Conservation (phyloP, 805 yeast genomes). For the Saturnispora galanensis region DNA sequence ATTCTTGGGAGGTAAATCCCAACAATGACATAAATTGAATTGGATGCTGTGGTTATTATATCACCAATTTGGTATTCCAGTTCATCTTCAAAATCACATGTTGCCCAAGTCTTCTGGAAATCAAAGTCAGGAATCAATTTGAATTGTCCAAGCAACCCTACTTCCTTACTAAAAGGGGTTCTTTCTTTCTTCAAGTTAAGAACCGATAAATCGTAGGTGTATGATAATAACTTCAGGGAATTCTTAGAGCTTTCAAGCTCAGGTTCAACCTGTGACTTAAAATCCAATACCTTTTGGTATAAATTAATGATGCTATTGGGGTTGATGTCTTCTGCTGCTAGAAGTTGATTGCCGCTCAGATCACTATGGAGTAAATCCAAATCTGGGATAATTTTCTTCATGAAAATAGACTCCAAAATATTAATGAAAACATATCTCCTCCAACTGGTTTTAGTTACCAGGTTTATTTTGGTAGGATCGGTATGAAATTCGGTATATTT, state of each 20-base stretch:
- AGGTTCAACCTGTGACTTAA: background rate
- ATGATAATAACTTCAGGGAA: background rate
- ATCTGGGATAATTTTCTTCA: too few relatives aligned
- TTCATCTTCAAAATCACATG: background rate
- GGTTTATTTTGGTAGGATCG: background rate
- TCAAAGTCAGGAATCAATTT: too few relatives aligned
- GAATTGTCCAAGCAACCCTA: too few relatives aligned
- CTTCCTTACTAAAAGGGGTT: too few relatives aligned
- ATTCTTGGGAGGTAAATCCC: background rate
- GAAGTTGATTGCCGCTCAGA: too few relatives aligned
- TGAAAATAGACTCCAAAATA: background rate
- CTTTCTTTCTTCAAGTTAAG: too few relatives aligned
- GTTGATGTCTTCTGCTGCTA: background rate
- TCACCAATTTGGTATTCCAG: conserved; percentile 3
- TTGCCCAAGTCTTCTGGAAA: too few relatives aligned
- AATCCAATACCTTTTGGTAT: background rate
- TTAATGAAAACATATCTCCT: conserved; percentile 1
- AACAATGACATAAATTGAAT: background rate
- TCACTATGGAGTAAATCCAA: too few relatives aligned
- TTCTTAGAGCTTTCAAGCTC: background rate
- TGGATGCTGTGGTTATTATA: background rate
- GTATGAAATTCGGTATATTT: background rate
- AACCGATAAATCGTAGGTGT: too few relatives aligned
- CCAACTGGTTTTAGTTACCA: conserved; percentile 3
- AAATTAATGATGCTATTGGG: background rate